These are phyloP conservation scores for Physcia stellaris DNA, from an alignment of 495 filamentous ascomycete genomes.

Conservation along the genomic window DNA sequence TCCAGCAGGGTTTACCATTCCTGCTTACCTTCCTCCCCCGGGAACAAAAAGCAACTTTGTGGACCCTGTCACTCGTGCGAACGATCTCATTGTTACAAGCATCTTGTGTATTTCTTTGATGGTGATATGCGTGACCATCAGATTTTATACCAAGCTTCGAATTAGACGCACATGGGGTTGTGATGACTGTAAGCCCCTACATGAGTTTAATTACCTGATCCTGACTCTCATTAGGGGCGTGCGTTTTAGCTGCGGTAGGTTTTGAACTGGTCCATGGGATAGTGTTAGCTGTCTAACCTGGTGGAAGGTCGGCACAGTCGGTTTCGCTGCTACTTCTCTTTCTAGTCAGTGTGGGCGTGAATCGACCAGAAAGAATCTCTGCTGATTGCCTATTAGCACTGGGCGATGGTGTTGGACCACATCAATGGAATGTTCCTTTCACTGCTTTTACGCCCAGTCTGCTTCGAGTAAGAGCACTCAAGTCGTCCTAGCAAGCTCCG, in stretches of 20 bases:
- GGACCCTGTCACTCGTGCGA: constrained; percentile 1
- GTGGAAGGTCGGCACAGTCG: constrained; percentile 7
- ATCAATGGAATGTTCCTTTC: constrained; percentile 8
- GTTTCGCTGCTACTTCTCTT: constrained; percentile 6
- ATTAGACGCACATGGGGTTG: constrained; percentile 5
- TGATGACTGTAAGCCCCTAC: constrained; percentile 9
- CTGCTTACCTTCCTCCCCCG: constrained; percentile 4
- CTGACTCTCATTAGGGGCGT: no score
- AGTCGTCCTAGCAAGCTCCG: constrained; percentile 1
- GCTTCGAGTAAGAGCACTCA: constrained; percentile 3
- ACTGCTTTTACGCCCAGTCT: constrained; percentile 2
- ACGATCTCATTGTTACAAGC: constrained; percentile 1
- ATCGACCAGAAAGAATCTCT: not conserved
- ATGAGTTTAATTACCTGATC: no score
- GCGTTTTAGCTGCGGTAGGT: constrained; percentile 7
- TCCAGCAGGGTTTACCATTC: no score
- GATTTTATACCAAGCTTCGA: constrained; percentile 9
- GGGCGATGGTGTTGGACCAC: constrained; percentile 5
- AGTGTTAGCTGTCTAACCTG: not conserved
- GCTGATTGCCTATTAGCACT: constrained; percentile 1
- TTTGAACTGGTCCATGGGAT: not conserved
- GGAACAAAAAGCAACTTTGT: constrained; percentile 4
- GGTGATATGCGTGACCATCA: constrained; percentile 4
- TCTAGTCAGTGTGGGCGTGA: constrained; percentile 3
- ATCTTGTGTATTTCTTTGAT: constrained; percentile 5